These are phyloP conservation scores for Quercus lobata DNA, from an alignment of 331 rosid genomes.

Conservation along the genomic window DNA sequence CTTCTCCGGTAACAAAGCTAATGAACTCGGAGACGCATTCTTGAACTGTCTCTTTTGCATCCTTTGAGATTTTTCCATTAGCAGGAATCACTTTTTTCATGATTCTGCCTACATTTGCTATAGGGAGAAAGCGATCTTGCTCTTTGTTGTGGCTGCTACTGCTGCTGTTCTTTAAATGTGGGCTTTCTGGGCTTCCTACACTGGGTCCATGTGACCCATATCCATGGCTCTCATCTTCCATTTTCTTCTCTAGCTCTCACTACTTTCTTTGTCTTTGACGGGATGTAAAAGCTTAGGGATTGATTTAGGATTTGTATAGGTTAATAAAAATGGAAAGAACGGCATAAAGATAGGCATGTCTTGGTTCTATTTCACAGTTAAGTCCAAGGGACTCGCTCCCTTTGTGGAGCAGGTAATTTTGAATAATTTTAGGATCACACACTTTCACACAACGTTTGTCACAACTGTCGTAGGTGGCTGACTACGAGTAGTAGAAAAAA, in stretches of 20 bases:
- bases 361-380: slow-evolving; percentile 11
- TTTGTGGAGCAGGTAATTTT: slow-evolving; percentile 18
- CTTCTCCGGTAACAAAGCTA: slow-evolving; percentile 76
- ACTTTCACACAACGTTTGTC: too few relatives aligned
- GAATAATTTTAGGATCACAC: too few relatives aligned
- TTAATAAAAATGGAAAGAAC: slow-evolving; percentile 23
- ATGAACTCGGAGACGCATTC: slow-evolving; percentile 85
- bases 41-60: slow-evolving; percentile 70
- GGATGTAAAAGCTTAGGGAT: not conserved
- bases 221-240: slow-evolving; percentile 49
- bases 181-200: slow-evolving; percentile 53
- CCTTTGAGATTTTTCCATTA: slow-evolving; percentile 75
- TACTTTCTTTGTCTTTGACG: not conserved
- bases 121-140: slow-evolving; percentile 72
- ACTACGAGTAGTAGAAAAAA: too few relatives aligned
- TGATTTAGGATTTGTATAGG: slow-evolving; percentile 24
- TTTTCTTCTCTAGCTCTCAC: not conserved
- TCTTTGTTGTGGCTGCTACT: slow-evolving; percentile 42
- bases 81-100: slow-evolving; percentile 70
- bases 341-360: slow-evolving; percentile 56
- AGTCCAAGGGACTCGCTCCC: slow-evolving; percentile 66
- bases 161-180: slow-evolving; percentile 33
- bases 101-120: slow-evolving; percentile 77
- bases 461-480: too few relatives aligned
- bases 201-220: slow-evolving; percentile 34